phyloP scores from a whole-genome alignment of 2,329 filamentous ascomycete species.

The Pseudopyrenochaeta lycopersici region DNA sequence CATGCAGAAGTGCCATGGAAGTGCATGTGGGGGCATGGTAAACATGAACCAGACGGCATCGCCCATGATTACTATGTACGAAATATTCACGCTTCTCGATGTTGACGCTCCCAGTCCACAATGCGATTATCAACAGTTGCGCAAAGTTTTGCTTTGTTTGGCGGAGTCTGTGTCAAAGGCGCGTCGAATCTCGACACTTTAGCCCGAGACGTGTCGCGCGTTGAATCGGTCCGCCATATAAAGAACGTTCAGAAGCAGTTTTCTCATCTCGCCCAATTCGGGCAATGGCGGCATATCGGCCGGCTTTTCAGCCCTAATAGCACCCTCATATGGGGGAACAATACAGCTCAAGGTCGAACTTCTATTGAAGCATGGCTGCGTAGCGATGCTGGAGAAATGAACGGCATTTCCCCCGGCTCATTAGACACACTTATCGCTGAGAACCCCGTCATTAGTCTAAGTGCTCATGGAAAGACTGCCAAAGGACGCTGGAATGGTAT shows the following conservation, averaged over 20 bases:
- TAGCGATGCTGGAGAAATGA: constrained; percentile 25
- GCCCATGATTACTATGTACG: too few species aligned
- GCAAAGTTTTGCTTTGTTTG: background rate
- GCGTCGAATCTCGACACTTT: constrained; percentile 10
- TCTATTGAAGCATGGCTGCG: constrained; percentile 25
- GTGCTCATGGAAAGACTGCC: constrained; percentile 22
- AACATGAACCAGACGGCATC: background rate
- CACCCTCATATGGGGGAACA: constrained; percentile 27
- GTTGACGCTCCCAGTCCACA: background rate
- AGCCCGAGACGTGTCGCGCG: constrained; percentile 22
- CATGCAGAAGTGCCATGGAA: background rate
- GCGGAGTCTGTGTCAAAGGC: background rate
- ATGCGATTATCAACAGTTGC: background rate
- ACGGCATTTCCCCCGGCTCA: constrained; percentile 24
- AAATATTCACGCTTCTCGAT: too few species aligned
- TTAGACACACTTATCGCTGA: constrained; percentile 29
- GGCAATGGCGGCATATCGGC: constrained; percentile 17
- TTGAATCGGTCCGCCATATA: constrained; percentile 34
- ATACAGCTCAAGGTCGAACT: constrained; percentile 15
- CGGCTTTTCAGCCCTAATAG: constrained; percentile 25
- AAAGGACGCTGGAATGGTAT: constrained; percentile 37
- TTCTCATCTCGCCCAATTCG: constrained; percentile 30
- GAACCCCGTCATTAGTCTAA: constrained; percentile 30
- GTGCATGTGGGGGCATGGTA: background rate
- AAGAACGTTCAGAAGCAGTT: constrained; percentile 32